These are phyloP conservation scores for Mycena indigotica DNA, from an alignment of 768 basidiomycete genomes.

Conservation along the genomic window DNA sequence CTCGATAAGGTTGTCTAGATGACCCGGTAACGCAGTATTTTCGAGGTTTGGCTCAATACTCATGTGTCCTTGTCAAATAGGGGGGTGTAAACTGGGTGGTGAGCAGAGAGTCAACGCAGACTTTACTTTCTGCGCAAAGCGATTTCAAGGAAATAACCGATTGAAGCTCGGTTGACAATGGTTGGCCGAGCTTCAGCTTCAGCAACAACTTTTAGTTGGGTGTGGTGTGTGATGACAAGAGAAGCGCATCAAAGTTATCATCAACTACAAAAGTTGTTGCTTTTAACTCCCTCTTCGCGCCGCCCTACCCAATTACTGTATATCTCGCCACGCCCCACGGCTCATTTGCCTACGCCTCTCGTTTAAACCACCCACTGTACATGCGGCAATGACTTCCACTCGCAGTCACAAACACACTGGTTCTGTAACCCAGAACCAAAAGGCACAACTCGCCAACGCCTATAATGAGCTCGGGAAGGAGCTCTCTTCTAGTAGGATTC, in stretches of 20 bases:
- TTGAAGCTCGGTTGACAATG: too few relatives aligned
- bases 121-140: too few relatives aligned
- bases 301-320: background rate
- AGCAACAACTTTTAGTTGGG: too few relatives aligned
- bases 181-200: too few relatives aligned
- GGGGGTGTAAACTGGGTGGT: too few relatives aligned
- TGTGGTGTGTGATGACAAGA: too few relatives aligned
- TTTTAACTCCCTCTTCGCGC: background rate
- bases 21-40: too few relatives aligned
- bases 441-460: constrained; percentile 88
- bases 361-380: constrained; percentile 28
- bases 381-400: constrained; percentile 50
- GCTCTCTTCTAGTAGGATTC: constrained; percentile 85
- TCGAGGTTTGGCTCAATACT: too few relatives aligned
- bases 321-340: constrained; percentile 20
- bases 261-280: background rate
- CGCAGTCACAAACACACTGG: constrained; percentile 63
- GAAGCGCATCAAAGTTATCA: background rate
- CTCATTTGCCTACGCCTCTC: constrained; percentile 23
- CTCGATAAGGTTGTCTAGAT: too few relatives aligned
- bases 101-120: too few relatives aligned
- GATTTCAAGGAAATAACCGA: too few relatives aligned
- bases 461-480: constrained; percentile 98
- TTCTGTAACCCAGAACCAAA: constrained; percentile 73
- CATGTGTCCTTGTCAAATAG: too few relatives aligned